Conservation (phyloP, 2,329 filamentous ascomycete genomes). For the Alternaria triticimaculans region DNA sequence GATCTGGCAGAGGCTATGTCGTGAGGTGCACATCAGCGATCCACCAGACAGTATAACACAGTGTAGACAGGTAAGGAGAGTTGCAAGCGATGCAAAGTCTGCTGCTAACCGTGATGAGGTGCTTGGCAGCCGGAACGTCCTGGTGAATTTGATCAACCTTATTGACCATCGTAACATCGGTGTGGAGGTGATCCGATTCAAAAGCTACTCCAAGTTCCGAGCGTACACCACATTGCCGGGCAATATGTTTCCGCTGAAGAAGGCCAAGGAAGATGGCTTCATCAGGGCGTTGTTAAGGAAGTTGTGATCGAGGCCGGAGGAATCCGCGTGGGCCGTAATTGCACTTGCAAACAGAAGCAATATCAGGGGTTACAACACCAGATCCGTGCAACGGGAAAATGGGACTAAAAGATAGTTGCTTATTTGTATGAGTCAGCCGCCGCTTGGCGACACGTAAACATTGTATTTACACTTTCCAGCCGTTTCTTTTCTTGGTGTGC, state of each 20-base stretch:
- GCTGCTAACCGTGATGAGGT: constrained; percentile 1
- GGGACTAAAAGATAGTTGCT: not conserved
- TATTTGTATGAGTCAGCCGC: not conserved
- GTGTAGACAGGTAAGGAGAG: constrained; percentile 20
- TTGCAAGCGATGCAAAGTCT: not conserved
- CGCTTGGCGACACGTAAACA: not conserved
- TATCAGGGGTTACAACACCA: not conserved
- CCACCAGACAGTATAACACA: constrained; percentile 18
- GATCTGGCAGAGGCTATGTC: constrained; percentile 26
- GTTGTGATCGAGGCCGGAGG: not conserved
- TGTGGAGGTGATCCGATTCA: constrained; percentile 19
- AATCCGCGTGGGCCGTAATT: not conserved
- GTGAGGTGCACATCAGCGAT: constrained; percentile 18
- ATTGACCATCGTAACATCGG: constrained; percentile 25
- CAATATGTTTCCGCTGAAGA: constrained; percentile 6
- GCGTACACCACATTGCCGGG: constrained; percentile 18
- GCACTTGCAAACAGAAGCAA: not conserved
- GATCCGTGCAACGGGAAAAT: not conserved
- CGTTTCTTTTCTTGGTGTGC: not conserved
- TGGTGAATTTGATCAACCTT: constrained; percentile 30
- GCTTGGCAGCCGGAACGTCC: constrained; percentile 15
- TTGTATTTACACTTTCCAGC: not conserved
- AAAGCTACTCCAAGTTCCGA: constrained; percentile 11
- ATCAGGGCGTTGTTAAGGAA: constrained; percentile 25
- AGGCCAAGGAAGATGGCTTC: constrained; percentile 33